Conservation (phyloP, 2,329 filamentous ascomycete genomes). For the Ophiocordyceps robertsii region DNA sequence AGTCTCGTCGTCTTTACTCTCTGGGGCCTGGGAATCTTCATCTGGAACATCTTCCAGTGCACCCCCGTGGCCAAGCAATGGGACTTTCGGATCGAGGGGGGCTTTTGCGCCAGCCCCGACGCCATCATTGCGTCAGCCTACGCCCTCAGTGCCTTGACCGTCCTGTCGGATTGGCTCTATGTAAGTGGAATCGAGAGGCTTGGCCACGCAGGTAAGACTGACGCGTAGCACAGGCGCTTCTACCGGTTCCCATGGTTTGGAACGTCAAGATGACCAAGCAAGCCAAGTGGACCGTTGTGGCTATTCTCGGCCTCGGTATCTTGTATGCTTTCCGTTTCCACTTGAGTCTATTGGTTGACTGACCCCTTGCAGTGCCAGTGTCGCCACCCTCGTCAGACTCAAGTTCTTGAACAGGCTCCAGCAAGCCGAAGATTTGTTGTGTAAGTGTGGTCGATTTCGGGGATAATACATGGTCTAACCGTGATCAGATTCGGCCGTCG, state of each 20-base stretch:
- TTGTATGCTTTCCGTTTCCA: slow-evolving; percentile 22
- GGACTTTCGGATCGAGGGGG: slow-evolving; percentile 32
- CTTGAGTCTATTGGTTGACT: background rate
- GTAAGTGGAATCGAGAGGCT: slow-evolving; percentile 14
- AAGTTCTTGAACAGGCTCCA: slow-evolving; percentile 32
- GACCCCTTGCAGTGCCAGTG: slow-evolving; percentile 26
- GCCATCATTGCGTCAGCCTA: slow-evolving; percentile 35
- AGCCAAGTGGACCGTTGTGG: slow-evolving; percentile 36
- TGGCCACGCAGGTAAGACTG: background rate
- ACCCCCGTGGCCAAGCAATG: slow-evolving; percentile 35
- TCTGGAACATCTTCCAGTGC: slow-evolving; percentile 40
- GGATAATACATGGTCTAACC: slow-evolving; percentile 4
- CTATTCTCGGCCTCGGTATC: slow-evolving; percentile 34
- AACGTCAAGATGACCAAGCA: slow-evolving; percentile 37
- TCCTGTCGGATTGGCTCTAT: slow-evolving; percentile 41
- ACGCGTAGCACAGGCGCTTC: slow-evolving; percentile 22
- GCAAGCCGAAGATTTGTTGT: slow-evolving; percentile 31
- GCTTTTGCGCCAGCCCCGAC: slow-evolving; percentile 27
- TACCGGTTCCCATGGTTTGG: slow-evolving; percentile 42
- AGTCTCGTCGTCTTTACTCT: slow-evolving; percentile 31
- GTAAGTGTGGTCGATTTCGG: slow-evolving; percentile 17
- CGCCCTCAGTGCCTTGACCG: slow-evolving; percentile 36
- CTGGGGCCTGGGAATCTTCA: slow-evolving; percentile 33
- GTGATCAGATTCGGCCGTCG: slow-evolving; percentile 28
- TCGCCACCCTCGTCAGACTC: slow-evolving; percentile 39